Evolutionary conservation across 176 grass and related monocot genomes (phyloP).

Genomic region (Avena sativa): DNA sequence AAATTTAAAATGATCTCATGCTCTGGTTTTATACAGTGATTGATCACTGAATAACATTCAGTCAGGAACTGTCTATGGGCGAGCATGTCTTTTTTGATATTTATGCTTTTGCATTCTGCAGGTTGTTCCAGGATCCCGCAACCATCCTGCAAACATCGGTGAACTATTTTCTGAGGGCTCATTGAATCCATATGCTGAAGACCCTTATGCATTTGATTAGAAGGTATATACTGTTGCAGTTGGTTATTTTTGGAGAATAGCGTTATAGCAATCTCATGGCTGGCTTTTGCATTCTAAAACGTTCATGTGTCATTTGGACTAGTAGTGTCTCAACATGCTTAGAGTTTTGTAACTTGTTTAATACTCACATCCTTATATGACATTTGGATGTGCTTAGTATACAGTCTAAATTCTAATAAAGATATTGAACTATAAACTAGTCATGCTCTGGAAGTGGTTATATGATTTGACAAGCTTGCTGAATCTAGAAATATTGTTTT

Average conservation of each 20-base stretch:
- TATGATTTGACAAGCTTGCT: background rate
- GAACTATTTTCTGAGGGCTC: conserved; percentile 96
- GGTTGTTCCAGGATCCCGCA: conserved; percentile 58
- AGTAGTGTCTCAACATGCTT: background rate
- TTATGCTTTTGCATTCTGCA: conserved; percentile 32
- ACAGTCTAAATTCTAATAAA: conserved; percentile 24
- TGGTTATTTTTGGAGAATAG: conserved; percentile 15
- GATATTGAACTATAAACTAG: background rate
- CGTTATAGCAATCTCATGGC: conserved; percentile 23
- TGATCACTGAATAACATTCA: conserved; percentile 27
- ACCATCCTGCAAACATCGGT: conserved; percentile 70
- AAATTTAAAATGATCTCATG: background rate
- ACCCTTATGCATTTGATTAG: conserved; percentile 95
- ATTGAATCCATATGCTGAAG: conserved; percentile 94
- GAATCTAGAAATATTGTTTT: conserved; percentile 16
- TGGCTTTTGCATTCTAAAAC: conserved; percentile 27
- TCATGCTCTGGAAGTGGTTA: conserved; percentile 16
- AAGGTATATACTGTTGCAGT: conserved; percentile 56
- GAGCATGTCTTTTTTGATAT: conserved; percentile 25
- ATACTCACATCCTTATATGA: conserved; percentile 6
- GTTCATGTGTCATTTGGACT: conserved; percentile 2
- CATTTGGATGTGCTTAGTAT: background rate
- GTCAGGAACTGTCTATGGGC: background rate
- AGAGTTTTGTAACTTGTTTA: conserved; percentile 6
- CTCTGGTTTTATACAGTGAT: conserved; percentile 32